Percentiles rank a stretch among this genome's conserved stretches.
These are phyloP conservation scores for Pelargonium myrrhifolium DNA, from an alignment of 441 rosid genomes.

Conservation along the genomic window DNA sequence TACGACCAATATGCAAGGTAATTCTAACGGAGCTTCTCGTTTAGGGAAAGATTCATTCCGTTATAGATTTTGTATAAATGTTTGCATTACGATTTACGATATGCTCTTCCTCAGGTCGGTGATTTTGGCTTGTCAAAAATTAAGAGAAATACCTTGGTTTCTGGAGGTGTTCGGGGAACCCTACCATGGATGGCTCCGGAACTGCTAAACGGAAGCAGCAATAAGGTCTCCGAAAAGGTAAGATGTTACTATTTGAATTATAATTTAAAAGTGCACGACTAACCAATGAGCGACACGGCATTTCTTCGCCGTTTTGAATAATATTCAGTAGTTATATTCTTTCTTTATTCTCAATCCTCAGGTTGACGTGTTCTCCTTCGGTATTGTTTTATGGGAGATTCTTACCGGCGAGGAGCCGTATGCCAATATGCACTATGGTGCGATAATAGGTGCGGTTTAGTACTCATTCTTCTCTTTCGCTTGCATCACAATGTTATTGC, in stretches of 20 bases:
- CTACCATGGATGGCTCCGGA: constrained; percentile 81
- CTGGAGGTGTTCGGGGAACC: constrained; percentile 67
- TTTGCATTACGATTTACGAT: background rate
- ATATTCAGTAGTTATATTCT: constrained; percentile 1
- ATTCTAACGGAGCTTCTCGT: constrained; percentile 8
- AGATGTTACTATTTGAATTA: constrained; percentile 4
- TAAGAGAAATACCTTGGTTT: constrained; percentile 56
- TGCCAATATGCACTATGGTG: constrained; percentile 93
- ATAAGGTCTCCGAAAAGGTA: constrained; percentile 69
- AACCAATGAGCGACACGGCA: too few relatives aligned
- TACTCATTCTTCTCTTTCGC: background rate
- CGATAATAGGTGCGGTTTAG: constrained; percentile 61
- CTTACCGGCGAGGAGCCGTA: constrained; percentile 96
- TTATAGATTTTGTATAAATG: background rate
- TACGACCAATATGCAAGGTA: constrained; percentile 70
- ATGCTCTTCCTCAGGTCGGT: constrained; percentile 41
- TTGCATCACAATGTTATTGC: too few relatives aligned
- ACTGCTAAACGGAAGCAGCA: constrained; percentile 63
- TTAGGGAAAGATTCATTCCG: background rate
- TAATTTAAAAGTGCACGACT: background rate
- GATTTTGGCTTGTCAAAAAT: constrained; percentile 67
- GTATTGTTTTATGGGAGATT: constrained; percentile 92
- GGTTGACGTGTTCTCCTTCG: constrained; percentile 95
- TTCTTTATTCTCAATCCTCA: constrained; percentile 20
- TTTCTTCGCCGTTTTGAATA: too few relatives aligned